A percentile compares a stretch with the other conserved stretches of the same genome.
Conservation (phyloP, 805 yeast species). For the Teunomyces kruisii region DNA sequence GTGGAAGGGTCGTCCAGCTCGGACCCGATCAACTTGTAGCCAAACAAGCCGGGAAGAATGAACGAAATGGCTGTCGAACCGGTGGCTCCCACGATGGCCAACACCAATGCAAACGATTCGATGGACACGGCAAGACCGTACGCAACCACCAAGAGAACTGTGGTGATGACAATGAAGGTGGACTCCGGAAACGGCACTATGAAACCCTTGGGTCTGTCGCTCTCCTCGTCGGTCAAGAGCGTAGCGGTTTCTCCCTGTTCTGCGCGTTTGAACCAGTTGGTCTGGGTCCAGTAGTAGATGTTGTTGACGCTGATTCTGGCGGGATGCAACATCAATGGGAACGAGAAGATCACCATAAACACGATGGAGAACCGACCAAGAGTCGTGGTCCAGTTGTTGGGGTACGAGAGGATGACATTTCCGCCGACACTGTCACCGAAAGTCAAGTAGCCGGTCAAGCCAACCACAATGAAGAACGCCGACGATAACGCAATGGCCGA, state of each 20-base stretch:
- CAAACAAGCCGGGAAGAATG: slow-evolving; percentile 86
- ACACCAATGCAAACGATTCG: slow-evolving; percentile 72
- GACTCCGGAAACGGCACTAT: slow-evolving; percentile 28
- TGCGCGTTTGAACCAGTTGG: slow-evolving; percentile 2
- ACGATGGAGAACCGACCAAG: slow-evolving; percentile 82
- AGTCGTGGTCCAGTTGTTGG: slow-evolving; percentile 57
- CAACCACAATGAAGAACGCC: slow-evolving; percentile 65
- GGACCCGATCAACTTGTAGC: slow-evolving; percentile 67
- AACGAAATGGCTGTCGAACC: slow-evolving; percentile 92
- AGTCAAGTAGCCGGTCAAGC: slow-evolving; percentile 79
- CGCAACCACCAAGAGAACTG: slow-evolving; percentile 45
- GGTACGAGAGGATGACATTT: slow-evolving; percentile 77
- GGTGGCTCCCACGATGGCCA: slow-evolving; percentile 89
- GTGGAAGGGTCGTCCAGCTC: slow-evolving; percentile 27
- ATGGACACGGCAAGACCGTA: slow-evolving; percentile 67
- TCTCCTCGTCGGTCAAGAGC: slow-evolving; percentile 11
- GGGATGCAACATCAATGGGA: slow-evolving; percentile 89
- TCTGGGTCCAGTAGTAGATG: slow-evolving; percentile 52
- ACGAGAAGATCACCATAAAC: slow-evolving; percentile 76
- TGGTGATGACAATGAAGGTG: slow-evolving; percentile 28
- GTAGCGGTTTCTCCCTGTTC: slow-evolving; percentile 11
- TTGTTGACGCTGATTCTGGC: slow-evolving; percentile 80
- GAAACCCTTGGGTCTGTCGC: background rate
- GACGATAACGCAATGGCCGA: slow-evolving; percentile 62
- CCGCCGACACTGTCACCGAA: slow-evolving; percentile 81